phyloP scores from a whole-genome alignment of 1,139 yeast species.

The Pichia kudriavzevii region DNA sequence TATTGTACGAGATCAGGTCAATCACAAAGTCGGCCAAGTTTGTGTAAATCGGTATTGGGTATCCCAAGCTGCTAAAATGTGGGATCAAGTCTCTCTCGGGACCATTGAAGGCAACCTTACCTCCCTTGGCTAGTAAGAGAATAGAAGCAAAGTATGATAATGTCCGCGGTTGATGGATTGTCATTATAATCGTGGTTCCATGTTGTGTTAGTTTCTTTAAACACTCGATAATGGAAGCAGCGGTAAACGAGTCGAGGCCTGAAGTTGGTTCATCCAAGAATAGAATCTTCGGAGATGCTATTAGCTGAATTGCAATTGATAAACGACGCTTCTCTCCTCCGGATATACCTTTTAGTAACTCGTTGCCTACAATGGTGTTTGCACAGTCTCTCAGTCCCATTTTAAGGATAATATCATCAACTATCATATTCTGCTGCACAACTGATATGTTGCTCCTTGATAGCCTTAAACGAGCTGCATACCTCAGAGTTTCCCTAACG shows the following conservation, averaged over 20 bases:
- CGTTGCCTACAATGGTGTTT: conserved; percentile 68
- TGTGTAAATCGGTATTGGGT: conserved; percentile 47
- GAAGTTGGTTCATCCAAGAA: conserved; percentile 86
- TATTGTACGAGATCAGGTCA: conserved; percentile 59
- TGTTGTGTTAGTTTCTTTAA: conserved; percentile 44
- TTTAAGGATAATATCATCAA: conserved; percentile 52
- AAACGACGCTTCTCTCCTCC: conserved; percentile 86
- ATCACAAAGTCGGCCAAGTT: conserved; percentile 70
- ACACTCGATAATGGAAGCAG: conserved; percentile 57
- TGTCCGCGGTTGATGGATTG: conserved; percentile 80
- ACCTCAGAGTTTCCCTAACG: conserved; percentile 66
- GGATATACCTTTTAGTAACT: conserved; percentile 66
- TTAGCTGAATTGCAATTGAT: conserved; percentile 70
- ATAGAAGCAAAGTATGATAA: conserved; percentile 59
- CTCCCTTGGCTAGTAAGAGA: conserved; percentile 64
- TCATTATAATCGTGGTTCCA: conserved; percentile 66
- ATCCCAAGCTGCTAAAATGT: conserved; percentile 42
- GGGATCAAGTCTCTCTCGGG: conserved; percentile 35
- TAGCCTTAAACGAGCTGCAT: conserved; percentile 64
- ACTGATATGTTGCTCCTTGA: conserved; percentile 30
- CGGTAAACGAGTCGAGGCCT: conserved; percentile 77
- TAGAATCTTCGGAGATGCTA: conserved; percentile 63
- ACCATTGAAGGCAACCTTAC: conserved; percentile 64
- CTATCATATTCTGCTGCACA: conserved; percentile 31
- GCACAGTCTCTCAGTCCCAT: conserved; percentile 76